phyloP scores from a whole-genome alignment of 768 basidiomycete species.

The Megacollybia marginata region DNA sequence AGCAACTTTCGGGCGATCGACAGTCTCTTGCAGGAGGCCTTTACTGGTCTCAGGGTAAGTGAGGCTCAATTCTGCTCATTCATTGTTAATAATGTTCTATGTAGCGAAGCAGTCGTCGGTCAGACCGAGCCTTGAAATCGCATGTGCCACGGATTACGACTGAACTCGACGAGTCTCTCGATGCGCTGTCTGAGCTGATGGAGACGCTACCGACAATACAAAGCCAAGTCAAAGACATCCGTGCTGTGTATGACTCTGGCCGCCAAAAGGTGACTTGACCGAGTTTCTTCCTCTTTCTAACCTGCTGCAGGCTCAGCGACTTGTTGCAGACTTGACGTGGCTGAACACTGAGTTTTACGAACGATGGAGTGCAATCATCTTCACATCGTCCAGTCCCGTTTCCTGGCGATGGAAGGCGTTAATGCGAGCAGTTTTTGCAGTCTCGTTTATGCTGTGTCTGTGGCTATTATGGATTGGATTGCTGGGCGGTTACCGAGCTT shows the following conservation, averaged over 20 bases:
- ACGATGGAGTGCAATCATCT: slow-evolving; percentile 68
- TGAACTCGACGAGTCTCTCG: slow-evolving; percentile 55
- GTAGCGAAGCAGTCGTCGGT: slow-evolving; percentile 53
- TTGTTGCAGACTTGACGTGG: slow-evolving; percentile 64
- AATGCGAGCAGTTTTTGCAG: slow-evolving; percentile 53
- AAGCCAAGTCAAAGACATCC: slow-evolving; percentile 54
- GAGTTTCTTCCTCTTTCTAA: neutral
- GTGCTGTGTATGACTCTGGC: slow-evolving; percentile 64
- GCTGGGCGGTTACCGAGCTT: slow-evolving; percentile 63
- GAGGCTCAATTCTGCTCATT: neutral
- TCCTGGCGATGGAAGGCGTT: slow-evolving; percentile 62
- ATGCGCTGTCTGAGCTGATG: slow-evolving; percentile 49
- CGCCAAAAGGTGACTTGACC: slow-evolving; percentile 44
- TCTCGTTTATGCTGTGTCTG: slow-evolving; percentile 49
- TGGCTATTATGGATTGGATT: slow-evolving; percentile 56
- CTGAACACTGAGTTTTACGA: slow-evolving; percentile 74
- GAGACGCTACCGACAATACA: slow-evolving; percentile 55
- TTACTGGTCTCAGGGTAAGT: slow-evolving; percentile 51
- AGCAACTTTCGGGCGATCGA: slow-evolving; percentile 74
- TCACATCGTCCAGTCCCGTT: slow-evolving; percentile 65
- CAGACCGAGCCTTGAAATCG: slow-evolving; percentile 46
- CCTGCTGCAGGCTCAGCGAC: slow-evolving; percentile 46
- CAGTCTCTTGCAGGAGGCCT: slow-evolving; percentile 57
- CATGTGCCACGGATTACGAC: slow-evolving; percentile 58
- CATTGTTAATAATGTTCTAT: slow-evolving; percentile 1